Base-by-base conservation (phyloP, 306 rosid genomes). In the Quercus variabilis region DNA sequence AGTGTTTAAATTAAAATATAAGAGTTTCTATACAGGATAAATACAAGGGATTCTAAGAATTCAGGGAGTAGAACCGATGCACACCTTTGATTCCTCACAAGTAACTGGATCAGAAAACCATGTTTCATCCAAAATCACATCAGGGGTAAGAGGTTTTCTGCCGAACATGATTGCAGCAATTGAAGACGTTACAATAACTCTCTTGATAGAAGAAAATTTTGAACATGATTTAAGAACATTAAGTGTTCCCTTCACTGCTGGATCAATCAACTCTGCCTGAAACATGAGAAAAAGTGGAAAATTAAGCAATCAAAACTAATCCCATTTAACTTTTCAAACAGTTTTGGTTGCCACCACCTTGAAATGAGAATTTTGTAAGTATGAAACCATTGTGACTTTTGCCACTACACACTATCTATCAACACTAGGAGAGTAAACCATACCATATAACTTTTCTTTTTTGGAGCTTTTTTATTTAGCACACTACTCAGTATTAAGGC, bases 181-280 rank as follows among this genome's bases (percentile, higher is more conserved):
- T 23, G 84, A 81, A 11, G 84, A 81, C 23, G 84, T 81, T 19
- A 81, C 21, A 56, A 81, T 59, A 41, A 74, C 76, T 41, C 84
- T 76, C 6, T 81, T 81, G 14, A 81, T 23, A 4, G 77, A 49
- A 1, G 35, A n/a, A 58, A 60, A 56, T 20, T 76, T 81, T 7
- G 17, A 49, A 12, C 81, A 81, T 3, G 80, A 81, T 58, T 14
- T 71, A 3, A 81, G 85, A 19, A 81, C 69, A 25, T 71, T 81
- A 8, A 81, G 58, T 15, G 81, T 76, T 81, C 85, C 85, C 25
- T 69, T 81, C 71, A 81, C 57, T 33, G 28, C 78, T 31, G 78
- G 78, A 19, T 75, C 78, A n/a, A 58, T 14, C 26, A 75, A 6
- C 12, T 75, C 59, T 23, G 71, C 4, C 78, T 75, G 58, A 35